phyloP scores from a whole-genome alignment of 2,329 filamentous ascomycete genomes.

The Fusarium praegraminearum region DNA sequence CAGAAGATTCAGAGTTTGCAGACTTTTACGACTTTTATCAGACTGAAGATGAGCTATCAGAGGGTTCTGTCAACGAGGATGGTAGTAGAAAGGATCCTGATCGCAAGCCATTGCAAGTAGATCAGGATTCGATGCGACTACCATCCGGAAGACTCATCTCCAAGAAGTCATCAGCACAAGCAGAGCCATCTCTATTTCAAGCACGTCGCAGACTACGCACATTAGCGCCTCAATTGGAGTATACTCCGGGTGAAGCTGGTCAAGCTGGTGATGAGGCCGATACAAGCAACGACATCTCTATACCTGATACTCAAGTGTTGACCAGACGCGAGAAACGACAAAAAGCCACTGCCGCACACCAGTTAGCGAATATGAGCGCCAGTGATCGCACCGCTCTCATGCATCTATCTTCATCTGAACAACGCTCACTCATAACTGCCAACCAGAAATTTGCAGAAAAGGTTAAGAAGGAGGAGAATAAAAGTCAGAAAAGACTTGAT shows the following conservation, averaged over 20 bases:
- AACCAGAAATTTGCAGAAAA: slow-evolving; percentile 15
- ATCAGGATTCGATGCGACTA: neutral
- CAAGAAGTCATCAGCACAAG: slow-evolving; percentile 6
- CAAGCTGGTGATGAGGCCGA: rapidly evolving
- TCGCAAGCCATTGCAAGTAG: neutral
- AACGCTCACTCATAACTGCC: neutral
- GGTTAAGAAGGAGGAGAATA: slow-evolving; percentile 14
- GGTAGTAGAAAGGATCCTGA: rapidly evolving
- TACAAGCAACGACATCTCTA: rapidly evolving
- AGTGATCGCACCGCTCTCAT: slow-evolving; percentile 6
- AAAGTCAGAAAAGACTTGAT: slow-evolving; percentile 18
- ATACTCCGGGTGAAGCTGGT: neutral
- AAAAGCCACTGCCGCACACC: neutral
- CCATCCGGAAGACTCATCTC: slow-evolving; percentile 18
- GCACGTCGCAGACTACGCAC: rapidly evolving
- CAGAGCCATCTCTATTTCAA: neutral
- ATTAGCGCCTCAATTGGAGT: neutral
- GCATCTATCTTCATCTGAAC: slow-evolving; percentile 10
- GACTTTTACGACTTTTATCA: slow-evolving; percentile 18
- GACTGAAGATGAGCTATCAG: rapidly evolving
- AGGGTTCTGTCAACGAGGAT: rapidly evolving
- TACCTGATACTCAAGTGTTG: rapidly evolving
- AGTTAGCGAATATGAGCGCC: neutral
- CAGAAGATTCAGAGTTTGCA: slow-evolving; percentile 2
- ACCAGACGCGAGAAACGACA: slow-evolving; percentile 9